These are phyloP conservation scores for Ophiostoma piceae DNA, from an alignment of 2,329 filamentous ascomycete species.

Conservation along the genomic window DNA sequence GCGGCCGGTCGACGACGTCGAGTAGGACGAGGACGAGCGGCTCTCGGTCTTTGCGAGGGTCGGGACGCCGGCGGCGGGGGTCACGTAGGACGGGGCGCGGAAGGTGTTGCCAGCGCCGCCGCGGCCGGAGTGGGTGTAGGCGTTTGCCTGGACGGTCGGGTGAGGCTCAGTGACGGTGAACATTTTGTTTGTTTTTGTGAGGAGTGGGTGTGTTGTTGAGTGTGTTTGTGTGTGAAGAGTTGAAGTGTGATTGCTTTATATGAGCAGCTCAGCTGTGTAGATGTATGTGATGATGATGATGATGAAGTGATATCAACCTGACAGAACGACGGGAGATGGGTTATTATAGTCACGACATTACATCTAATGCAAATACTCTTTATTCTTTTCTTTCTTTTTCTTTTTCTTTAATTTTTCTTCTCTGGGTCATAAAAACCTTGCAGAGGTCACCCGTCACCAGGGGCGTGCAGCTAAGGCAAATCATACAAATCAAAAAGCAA, in stretches of 20 bases:
- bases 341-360: conserved; percentile 14
- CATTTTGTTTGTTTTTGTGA: conserved; percentile 32
- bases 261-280: not conserved
- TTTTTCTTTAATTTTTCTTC: too few relatives aligned
- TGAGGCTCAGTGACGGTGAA: conserved; percentile 47
- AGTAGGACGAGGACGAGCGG: conserved; percentile 37
- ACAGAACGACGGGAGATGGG: conserved; percentile 1
- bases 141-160: conserved; percentile 43
- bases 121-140: conserved; percentile 50
- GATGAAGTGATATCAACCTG: not conserved
- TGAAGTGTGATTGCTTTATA: not conserved
- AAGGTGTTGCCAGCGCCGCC: conserved; percentile 54
- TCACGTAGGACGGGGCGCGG: conserved; percentile 40
- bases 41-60: conserved; percentile 36
- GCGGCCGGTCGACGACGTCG: conserved; percentile 39
- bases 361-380: not conserved
- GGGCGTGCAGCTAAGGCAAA: conserved; percentile 15
- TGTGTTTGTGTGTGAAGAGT: not conserved
- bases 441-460: conserved; percentile 16
- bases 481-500: not conserved
- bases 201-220: not conserved
- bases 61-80: conserved; percentile 48
- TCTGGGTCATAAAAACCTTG: not conserved
- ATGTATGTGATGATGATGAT: not conserved
- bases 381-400: not conserved